Evolutionary conservation across 2,329 filamentous ascomycete species (phyloP).

Genomic region (Teratosphaeria epicoccoides): DNA sequence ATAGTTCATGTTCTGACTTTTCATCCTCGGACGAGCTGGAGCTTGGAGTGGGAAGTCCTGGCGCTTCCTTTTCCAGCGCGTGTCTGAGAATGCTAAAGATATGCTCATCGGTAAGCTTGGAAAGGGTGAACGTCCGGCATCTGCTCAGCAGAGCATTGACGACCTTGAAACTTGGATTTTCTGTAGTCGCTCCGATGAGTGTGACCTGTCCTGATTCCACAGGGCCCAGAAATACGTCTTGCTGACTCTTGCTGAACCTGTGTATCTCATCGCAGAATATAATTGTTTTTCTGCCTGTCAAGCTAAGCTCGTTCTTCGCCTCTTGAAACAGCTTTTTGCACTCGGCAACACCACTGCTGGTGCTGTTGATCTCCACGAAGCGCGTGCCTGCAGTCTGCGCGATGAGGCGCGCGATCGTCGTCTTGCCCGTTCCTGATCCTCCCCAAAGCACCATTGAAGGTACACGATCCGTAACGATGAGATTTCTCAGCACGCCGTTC

Average conservation of each 20-base stretch:
- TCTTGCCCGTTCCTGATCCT: conserved; percentile 70
- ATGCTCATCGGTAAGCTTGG: conserved; percentile 62
- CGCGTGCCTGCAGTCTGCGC: conserved; percentile 70
- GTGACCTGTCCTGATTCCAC: conserved; percentile 87
- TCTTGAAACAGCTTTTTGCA: conserved; percentile 87
- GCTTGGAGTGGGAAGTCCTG: conserved; percentile 40
- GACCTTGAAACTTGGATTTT: conserved; percentile 93
- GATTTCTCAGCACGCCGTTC: conserved; percentile 68
- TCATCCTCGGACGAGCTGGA: conserved; percentile 17
- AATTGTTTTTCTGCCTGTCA: conserved; percentile 86
- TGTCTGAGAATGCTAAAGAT: conserved; percentile 63
- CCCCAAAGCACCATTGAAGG: conserved; percentile 96
- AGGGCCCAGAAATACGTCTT: conserved; percentile 87
- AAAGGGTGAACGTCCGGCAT: conserved; percentile 80
- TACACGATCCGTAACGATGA: conserved; percentile 76
- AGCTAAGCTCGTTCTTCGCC: conserved; percentile 63
- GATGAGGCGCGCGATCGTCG: conserved; percentile 84
- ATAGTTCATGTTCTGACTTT: background rate
- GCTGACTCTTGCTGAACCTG: conserved; percentile 80
- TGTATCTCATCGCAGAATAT: conserved; percentile 98
- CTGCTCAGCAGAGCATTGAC: conserved; percentile 77
- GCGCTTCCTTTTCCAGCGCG: conserved; percentile 48
- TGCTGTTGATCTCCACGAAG: conserved; percentile 94
- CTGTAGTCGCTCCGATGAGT: conserved; percentile 88
- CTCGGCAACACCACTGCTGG: conserved; percentile 74